These are phyloP conservation scores for Aspergillus avenaceus DNA, from an alignment of 495 filamentous ascomycete species.

Conservation along the genomic window DNA sequence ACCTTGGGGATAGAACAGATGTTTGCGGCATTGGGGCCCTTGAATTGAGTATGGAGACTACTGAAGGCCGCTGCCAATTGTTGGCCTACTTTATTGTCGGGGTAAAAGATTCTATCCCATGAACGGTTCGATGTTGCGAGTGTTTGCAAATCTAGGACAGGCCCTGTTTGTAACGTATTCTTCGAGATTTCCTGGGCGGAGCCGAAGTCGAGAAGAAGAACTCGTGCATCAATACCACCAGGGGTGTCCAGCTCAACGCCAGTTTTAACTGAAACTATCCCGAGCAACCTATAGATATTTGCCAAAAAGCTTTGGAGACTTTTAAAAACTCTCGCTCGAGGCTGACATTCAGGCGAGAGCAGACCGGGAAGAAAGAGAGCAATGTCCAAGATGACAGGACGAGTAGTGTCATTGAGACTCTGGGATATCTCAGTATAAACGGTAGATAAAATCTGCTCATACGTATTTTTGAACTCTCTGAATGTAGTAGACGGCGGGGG, in stretches of 20 bases:
- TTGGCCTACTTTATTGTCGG: constrained; percentile 56
- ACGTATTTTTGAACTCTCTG: constrained; percentile 34
- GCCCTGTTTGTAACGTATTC: constrained; percentile 42
- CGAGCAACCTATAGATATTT: constrained; percentile 72
- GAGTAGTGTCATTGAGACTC: constrained; percentile 22
- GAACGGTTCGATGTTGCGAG: constrained; percentile 59
- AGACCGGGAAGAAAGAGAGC: constrained; percentile 39
- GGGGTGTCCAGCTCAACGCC: constrained; percentile 60
- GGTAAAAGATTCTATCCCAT: constrained; percentile 70
- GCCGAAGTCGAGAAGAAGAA: constrained; percentile 66
- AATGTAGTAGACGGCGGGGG: constrained; percentile 39
- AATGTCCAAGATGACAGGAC: constrained; percentile 39
- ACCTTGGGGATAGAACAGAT: constrained; percentile 28
- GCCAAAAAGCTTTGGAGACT: constrained; percentile 67
- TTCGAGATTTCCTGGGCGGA: constrained; percentile 27
- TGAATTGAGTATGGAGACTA: constrained; percentile 16
- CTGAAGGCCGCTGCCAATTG: constrained; percentile 27
- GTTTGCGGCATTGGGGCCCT: constrained; percentile 17
- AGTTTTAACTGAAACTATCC: constrained; percentile 58
- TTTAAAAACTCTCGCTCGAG: constrained; percentile 54
- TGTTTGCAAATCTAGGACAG: constrained; percentile 61
- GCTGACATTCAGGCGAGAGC: constrained; percentile 30
- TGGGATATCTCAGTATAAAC: constrained; percentile 27
- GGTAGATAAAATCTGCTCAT: constrained; percentile 34
- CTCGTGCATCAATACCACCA: constrained; percentile 71